Base-by-base conservation (phyloP, 441 rosid genomes). In the Gossypium davidsonii region DNA sequence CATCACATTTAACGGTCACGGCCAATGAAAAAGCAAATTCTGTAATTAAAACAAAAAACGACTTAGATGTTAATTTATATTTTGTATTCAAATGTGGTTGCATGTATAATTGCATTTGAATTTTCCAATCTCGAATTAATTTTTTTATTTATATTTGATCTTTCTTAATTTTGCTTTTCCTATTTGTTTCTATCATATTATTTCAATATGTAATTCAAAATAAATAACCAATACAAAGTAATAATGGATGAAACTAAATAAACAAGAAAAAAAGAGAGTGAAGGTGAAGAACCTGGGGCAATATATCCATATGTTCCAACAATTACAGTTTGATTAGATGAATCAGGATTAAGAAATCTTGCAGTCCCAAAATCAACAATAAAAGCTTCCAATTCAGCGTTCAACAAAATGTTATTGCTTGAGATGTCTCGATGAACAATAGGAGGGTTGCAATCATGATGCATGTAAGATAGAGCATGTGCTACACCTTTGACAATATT, bases 391-490 rank as follows among this genome's bases (percentile, higher is more conserved):
- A 11, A 57, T 9, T 57, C 10, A 1, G 15, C 10, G 61, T 57
- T 57, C 31, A 57, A 21, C 10, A 57, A 57, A 57, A 57, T 3
- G 31, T 57, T 56, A 3, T 57, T 57, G 61, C 61, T 57, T 11
- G 61, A 57, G 1, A 57, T 57, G n/a, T 57, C 61, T 11, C 61
- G 61, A 57, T 57, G 61, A 56, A 56, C 61, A 9, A 57, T 57
- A 3, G 34, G 31, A 3, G 6, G 28, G 61, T 10, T 14, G 34
- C 15, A 57, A 23, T 57, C 61, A 11, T 57, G 61, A 23, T 57
- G 61, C 61, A 21, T 5, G 11, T 57, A 57, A 57, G 61, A 57
- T 10, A 57, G 4, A 21, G 61, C 61, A 0, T 6, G 0, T 3
- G 31, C 28, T 0, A n/a, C 25, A 57, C 25, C 61, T 21, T 57